These are phyloP conservation scores for Termitomyces eurrhizus DNA, from an alignment of 768 basidiomycete genomes.

Conservation along the genomic window DNA sequence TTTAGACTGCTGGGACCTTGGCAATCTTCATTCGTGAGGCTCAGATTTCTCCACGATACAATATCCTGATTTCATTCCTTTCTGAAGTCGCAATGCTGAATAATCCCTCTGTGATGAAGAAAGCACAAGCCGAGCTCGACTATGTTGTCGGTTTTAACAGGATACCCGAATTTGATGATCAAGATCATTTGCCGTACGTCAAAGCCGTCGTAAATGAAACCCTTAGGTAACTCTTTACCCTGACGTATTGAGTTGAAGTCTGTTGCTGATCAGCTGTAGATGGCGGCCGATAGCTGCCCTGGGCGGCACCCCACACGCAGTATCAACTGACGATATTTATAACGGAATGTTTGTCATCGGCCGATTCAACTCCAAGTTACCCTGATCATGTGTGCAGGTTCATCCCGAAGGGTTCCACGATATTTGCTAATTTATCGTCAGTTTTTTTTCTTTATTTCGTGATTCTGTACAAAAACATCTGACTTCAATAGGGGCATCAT, in stretches of 20 bases:
- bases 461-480: not conserved
- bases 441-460: not conserved
- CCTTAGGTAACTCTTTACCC: slow-evolving; percentile 7
- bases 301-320: slow-evolving; percentile 14
- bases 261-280: slow-evolving; percentile 3
- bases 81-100: slow-evolving; percentile 14
- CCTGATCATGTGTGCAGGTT: slow-evolving; percentile 3
- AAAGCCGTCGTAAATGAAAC: slow-evolving; percentile 15
- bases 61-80: not conserved
- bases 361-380: not conserved
- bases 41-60: not conserved
- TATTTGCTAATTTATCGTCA: slow-evolving; percentile 11
- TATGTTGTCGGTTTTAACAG: slow-evolving; percentile 9
- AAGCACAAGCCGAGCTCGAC: slow-evolving; percentile 16
- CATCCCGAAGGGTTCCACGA: slow-evolving; percentile 13
- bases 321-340: slow-evolving; percentile 13
- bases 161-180: slow-evolving; percentile 13
- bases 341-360: slow-evolving; percentile 7
- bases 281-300: slow-evolving; percentile 15
- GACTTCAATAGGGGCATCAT: slow-evolving; percentile 7
- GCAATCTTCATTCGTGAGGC: slow-evolving; percentile 10
- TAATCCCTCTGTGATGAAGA: slow-evolving; percentile 21
- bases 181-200: slow-evolving; percentile 15
- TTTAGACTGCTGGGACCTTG: slow-evolving; percentile 1
- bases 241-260: not conserved